These are phyloP conservation scores for Serendipita indica DNA, from an alignment of 768 basidiomycete species.

Conservation along the genomic window DNA sequence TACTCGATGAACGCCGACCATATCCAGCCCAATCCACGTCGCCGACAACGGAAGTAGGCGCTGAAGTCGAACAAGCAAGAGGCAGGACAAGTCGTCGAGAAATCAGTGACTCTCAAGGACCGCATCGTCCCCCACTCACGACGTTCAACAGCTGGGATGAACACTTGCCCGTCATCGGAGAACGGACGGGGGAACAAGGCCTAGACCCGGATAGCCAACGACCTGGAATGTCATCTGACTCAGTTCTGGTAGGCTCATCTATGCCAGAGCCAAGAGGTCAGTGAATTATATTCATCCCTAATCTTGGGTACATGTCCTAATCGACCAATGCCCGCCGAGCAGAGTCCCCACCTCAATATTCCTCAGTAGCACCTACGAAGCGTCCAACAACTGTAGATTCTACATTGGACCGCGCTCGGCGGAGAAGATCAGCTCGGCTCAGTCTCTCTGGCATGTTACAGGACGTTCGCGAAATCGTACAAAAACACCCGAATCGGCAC, in stretches of 20 bases:
- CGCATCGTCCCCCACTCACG: background rate
- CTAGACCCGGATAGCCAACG: background rate
- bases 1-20: constrained; percentile 15
- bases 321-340: background rate
- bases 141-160: background rate
- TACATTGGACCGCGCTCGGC: background rate
- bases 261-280: background rate
- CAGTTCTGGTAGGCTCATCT: background rate
- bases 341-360: background rate
- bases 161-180: background rate
- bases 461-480: background rate
- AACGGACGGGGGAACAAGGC: background rate
- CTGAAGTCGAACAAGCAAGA: background rate
- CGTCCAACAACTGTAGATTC: background rate
- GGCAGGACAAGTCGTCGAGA: background rate
- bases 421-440: background rate
- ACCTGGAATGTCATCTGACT: background rate
- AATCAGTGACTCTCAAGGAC: background rate
- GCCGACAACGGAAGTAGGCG: background rate
- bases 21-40: background rate
- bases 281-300: background rate
- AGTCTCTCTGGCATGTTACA: constrained; percentile 5
- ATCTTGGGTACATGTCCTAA: background rate
- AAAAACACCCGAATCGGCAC: background rate
- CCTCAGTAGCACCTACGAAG: background rate